phyloP scores from a whole-genome alignment of 257 asterid species.

The Solanum acaule region DNA sequence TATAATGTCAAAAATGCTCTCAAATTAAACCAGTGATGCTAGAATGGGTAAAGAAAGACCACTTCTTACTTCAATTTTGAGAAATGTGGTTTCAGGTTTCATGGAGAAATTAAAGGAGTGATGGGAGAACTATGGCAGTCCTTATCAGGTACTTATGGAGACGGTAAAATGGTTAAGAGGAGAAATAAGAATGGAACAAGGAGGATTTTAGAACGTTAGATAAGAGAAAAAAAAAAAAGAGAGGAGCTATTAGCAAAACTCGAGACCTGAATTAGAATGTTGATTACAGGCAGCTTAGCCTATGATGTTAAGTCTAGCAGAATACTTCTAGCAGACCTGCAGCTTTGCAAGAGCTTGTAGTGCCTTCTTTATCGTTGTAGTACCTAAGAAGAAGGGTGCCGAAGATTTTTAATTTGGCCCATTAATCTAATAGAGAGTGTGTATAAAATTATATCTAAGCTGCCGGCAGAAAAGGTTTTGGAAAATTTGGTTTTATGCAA shows the following conservation, averaged over 20 bases:
- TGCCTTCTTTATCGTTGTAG: too few species aligned
- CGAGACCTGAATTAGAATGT: neutral
- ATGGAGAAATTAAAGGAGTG: neutral
- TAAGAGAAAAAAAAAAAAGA: neutral
- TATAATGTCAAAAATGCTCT: neutral
- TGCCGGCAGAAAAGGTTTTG: too few species aligned
- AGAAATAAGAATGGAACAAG: neutral
- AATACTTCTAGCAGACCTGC: too few species aligned
- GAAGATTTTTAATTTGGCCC: too few species aligned
- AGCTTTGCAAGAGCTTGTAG: too few species aligned
- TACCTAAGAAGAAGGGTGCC: too few species aligned
- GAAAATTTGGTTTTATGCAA: neutral
- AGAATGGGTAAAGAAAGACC: neutral
- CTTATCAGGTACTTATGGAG: neutral
- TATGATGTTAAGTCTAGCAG: too few species aligned
- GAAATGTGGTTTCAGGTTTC: neutral
- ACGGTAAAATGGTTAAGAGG: neutral
- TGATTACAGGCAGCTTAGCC: too few species aligned
- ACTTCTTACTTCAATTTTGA: neutral
- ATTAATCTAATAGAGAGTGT: too few species aligned
- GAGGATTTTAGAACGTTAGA: neutral
- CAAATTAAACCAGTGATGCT: neutral
- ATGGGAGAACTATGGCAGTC: neutral
- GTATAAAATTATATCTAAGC: too few species aligned
- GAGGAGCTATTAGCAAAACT: neutral